phyloP scores from a whole-genome alignment of 176 grass and related monocot species.

The Hordeum marinum region DNA sequence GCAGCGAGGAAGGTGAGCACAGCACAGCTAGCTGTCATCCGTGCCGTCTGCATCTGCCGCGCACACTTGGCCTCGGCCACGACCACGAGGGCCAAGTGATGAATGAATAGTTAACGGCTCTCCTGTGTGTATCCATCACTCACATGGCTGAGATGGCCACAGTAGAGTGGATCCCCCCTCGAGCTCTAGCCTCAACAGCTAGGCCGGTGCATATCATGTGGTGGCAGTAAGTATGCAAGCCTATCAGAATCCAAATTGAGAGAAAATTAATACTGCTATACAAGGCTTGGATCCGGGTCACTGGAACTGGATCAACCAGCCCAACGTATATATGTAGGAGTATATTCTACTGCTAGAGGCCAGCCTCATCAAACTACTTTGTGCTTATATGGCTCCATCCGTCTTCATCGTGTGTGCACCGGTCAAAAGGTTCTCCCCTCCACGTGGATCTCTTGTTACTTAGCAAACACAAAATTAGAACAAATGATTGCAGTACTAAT shows the following conservation, averaged over 20 bases:
- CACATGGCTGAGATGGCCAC: conserved; percentile 3
- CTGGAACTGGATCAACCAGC: neutral
- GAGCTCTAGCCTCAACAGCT: neutral
- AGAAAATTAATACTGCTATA: neutral
- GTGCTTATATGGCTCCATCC: neutral
- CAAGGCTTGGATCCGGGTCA: neutral
- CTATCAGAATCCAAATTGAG: neutral
- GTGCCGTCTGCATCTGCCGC: too few relatives aligned
- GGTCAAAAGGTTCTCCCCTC: conserved; percentile 8
- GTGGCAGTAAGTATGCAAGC: neutral
- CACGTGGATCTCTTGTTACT: conserved; percentile 13
- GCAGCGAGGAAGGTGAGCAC: too few relatives aligned
- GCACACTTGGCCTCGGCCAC: neutral
- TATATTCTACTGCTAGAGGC: neutral
- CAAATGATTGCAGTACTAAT: neutral
- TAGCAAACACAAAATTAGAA: neutral
- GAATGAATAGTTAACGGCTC: neutral
- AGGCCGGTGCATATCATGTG: neutral
- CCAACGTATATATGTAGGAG: neutral
- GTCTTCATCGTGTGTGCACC: neutral
- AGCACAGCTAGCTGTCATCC: too few relatives aligned
- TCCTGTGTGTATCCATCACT: neutral
- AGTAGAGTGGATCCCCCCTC: neutral
- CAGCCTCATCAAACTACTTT: conserved; percentile 10
- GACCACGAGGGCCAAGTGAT: neutral